Base-by-base conservation (phyloP, 2,329 filamentous ascomycete species). In the Penicillium concentricum region DNA sequence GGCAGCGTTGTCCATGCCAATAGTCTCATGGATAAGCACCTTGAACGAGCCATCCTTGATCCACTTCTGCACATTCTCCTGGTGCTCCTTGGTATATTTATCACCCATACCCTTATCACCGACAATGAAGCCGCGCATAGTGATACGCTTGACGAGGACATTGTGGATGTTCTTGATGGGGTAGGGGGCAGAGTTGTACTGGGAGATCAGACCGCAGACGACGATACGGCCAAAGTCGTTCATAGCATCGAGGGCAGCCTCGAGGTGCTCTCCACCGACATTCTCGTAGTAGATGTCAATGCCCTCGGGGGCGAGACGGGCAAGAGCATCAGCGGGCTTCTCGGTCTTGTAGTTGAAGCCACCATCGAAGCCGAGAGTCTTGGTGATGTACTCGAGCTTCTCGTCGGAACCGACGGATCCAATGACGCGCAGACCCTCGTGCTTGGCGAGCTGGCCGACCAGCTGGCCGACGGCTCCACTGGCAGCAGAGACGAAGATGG, bases 281-380 rank as follows among this genome's bases (percentile, higher is more conserved):
- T 91, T 92, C 74, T 92, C 89, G 69, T 87, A 92, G 78, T 91
- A 91, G 70, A 92, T 91, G 68, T 95, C 90, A 60, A 95, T 82
- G 5, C 90, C 91, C 13, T 91, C 74, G 0, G 90, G 90, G 0
- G 89, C 89, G 18, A 94, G 81, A 56, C 89, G 82, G 62, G 79
- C 75, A 54, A 95, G 80, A 0, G 89, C 90, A 12, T 87, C 87
- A 0, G 75, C 69, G 0, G 90, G 82, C 64, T 82, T 84, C 78
- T 94, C 90, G 64, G 84, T 92, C 82, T 94, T 93, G 82, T 95
- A 95, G 81, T 95, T 94, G 66, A 93, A 94, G 9, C 87, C 91
- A 16, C 74, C 82, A 67, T 91, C 87, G 69, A 91, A 92, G 26
- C 81, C 80, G 34, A 92, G 81, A 47, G 89, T 85, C 53, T 88